phyloP scores from a whole-genome alignment of 2,329 filamentous ascomycete species.

The Sclerotinia minor region DNA sequence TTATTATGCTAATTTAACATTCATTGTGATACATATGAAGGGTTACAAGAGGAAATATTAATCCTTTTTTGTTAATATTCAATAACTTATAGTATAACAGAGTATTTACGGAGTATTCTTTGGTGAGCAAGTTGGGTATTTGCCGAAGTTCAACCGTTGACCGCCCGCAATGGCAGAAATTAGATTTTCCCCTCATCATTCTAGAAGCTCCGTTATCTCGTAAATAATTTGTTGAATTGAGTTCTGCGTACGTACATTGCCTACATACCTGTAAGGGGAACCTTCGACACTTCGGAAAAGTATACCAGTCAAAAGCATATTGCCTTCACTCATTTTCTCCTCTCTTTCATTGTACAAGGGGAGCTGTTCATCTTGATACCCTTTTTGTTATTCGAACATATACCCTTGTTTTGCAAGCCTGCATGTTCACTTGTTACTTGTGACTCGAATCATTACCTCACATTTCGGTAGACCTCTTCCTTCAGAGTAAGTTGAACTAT shows the following conservation, averaged over 20 bases:
- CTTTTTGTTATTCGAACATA: neutral
- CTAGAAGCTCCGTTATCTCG: neutral
- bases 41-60: too few relatives aligned
- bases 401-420: neutral
- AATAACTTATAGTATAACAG: too few relatives aligned
- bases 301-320: neutral
- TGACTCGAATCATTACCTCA: conserved; percentile 6
- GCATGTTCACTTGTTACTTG: neutral
- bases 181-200: neutral
- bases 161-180: conserved; percentile 11
- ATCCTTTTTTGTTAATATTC: too few relatives aligned
- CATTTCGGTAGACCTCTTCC: neutral
- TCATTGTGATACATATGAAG: neutral
- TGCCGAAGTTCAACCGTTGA: conserved; percentile 4
- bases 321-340: neutral
- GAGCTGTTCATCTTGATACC: neutral
- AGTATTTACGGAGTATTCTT: too few relatives aligned
- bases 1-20: neutral
- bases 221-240: neutral
- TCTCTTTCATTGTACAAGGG: neutral
- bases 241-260: too few relatives aligned
- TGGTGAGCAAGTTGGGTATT: neutral
- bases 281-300: neutral
- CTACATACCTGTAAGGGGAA: neutral
- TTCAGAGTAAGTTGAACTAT: neutral